Conservation (phyloP, 116 monocot species). For the Cymodocea nodosa region DNA sequence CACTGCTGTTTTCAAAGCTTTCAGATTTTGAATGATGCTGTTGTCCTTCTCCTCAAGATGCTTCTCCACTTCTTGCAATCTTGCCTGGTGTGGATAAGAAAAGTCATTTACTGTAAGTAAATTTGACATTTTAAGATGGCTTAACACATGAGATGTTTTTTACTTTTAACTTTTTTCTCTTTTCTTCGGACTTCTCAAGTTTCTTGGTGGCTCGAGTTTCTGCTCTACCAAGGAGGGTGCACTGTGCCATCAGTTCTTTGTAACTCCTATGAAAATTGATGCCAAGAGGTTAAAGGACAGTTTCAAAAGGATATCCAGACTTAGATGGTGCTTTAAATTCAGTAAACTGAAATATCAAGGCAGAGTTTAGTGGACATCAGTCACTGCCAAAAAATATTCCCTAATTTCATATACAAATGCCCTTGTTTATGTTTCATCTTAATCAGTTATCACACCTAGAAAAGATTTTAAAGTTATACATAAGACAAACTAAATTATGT, state of each 20-base stretch:
- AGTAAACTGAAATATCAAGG: too few relatives aligned
- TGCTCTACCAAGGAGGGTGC: slow-evolving; percentile 77
- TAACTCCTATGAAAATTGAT: slow-evolving; percentile 47
- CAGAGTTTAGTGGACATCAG: too few relatives aligned
- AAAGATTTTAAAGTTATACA: too few relatives aligned
- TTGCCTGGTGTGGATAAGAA: slow-evolving; percentile 19
- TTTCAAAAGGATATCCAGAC: background rate
- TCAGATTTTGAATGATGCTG: slow-evolving; percentile 38
- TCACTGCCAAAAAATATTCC: too few relatives aligned
- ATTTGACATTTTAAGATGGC: background rate
- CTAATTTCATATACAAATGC: too few relatives aligned
- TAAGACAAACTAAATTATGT: too few relatives aligned
- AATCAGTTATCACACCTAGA: too few relatives aligned
- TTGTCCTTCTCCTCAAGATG: slow-evolving; percentile 61
- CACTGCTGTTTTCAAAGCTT: slow-evolving; percentile 17
- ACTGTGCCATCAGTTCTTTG: slow-evolving; percentile 82
- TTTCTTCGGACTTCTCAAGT: slow-evolving; percentile 73
- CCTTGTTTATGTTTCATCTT: too few relatives aligned
- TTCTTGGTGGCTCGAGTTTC: slow-evolving; percentile 47
- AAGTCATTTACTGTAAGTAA: background rate
- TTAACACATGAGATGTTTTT: background rate
- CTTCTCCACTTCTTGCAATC: slow-evolving; percentile 66
- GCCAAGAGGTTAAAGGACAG: background rate
- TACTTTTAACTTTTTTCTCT: slow-evolving; percentile 60
- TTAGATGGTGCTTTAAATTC: too few relatives aligned